phyloP scores from a whole-genome alignment of 2,329 filamentous ascomycete species.

The Alternaria conjuncta region DNA sequence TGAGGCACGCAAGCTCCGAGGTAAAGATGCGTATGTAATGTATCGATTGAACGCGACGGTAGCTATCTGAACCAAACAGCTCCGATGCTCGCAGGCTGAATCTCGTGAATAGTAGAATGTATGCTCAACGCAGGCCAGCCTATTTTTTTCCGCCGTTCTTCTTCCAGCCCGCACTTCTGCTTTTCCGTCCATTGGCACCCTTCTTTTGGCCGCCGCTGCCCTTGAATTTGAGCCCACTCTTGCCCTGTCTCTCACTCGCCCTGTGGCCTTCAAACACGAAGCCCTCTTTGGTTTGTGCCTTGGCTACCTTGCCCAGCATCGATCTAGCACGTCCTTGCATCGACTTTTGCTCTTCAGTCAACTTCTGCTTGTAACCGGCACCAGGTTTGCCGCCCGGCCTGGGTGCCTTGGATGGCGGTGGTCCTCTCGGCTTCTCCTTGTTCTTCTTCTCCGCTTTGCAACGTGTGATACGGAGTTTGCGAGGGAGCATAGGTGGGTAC shows the following conservation, averaged over 20 bases:
- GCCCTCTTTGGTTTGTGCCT: constrained; percentile 68
- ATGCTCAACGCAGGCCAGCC: background rate
- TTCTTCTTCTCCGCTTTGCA: constrained; percentile 70
- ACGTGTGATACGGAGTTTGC: constrained; percentile 82
- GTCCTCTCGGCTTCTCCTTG: constrained; percentile 41
- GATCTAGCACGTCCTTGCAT: constrained; percentile 75
- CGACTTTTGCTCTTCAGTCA: constrained; percentile 72
- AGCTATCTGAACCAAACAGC: background rate
- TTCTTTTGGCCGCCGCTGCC: constrained; percentile 56
- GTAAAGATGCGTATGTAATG: background rate
- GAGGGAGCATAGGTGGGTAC: constrained; percentile 92
- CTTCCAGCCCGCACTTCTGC: constrained; percentile 56
- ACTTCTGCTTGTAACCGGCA: constrained; percentile 71
- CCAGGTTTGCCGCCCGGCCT: constrained; percentile 49
- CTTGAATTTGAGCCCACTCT: constrained; percentile 64
- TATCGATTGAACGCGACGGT: background rate
- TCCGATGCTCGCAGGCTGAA: background rate
- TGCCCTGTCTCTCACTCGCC: constrained; percentile 70
- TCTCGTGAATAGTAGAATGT: background rate
- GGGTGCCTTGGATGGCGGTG: constrained; percentile 29
- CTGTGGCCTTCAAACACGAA: constrained; percentile 84
- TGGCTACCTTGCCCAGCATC: constrained; percentile 73
- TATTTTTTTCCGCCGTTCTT: constrained; percentile 44
- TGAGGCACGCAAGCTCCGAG: background rate
- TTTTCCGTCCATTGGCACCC: constrained; percentile 52